phyloP scores from a whole-genome alignment of 2,329 filamentous ascomycete species.

The Exophiala bonariae region DNA sequence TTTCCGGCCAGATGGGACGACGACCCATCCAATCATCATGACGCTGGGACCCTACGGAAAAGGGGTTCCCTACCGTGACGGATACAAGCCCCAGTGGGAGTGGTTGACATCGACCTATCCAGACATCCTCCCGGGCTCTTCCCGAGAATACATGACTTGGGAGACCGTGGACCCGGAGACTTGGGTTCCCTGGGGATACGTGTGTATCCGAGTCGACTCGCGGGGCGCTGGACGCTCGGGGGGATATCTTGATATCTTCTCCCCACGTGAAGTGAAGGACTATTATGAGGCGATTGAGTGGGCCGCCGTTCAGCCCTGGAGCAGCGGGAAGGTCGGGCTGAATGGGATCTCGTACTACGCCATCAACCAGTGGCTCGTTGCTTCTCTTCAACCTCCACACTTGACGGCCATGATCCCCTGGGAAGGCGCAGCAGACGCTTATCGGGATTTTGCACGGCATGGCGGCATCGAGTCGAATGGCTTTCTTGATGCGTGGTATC shows the following conservation, averaged over 20 bases:
- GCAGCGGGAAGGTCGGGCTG: slow-evolving; percentile 45
- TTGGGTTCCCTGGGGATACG: slow-evolving; percentile 31
- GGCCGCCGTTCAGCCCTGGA: slow-evolving; percentile 44
- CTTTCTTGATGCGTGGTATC: slow-evolving; percentile 58
- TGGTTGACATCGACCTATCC: slow-evolving; percentile 17
- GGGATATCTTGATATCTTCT: slow-evolving; percentile 38
- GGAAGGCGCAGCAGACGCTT: slow-evolving; percentile 50
- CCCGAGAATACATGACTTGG: slow-evolving; percentile 44
- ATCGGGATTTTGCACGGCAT: slow-evolving; percentile 56
- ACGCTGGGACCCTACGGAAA: slow-evolving; percentile 76
- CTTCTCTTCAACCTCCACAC: slow-evolving; percentile 42
- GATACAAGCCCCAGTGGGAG: slow-evolving; percentile 12
- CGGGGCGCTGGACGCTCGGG: slow-evolving; percentile 30
- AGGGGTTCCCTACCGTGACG: slow-evolving; percentile 31
- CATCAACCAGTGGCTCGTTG: slow-evolving; percentile 45
- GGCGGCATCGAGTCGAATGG: slow-evolving; percentile 61
- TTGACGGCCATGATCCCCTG: slow-evolving; percentile 47
- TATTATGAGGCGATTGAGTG: slow-evolving; percentile 47
- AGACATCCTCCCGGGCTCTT: slow-evolving; percentile 14
- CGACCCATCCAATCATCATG: slow-evolving; percentile 57
- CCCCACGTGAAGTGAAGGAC: slow-evolving; percentile 47
- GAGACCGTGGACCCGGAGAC: slow-evolving; percentile 33
- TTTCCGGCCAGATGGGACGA: slow-evolving; percentile 15
- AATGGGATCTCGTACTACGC: slow-evolving; percentile 47
- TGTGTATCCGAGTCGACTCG: slow-evolving; percentile 32